Base-by-base conservation (phyloP, 1,139 yeast genomes). In the Saccharomyces hybrid region DNA sequence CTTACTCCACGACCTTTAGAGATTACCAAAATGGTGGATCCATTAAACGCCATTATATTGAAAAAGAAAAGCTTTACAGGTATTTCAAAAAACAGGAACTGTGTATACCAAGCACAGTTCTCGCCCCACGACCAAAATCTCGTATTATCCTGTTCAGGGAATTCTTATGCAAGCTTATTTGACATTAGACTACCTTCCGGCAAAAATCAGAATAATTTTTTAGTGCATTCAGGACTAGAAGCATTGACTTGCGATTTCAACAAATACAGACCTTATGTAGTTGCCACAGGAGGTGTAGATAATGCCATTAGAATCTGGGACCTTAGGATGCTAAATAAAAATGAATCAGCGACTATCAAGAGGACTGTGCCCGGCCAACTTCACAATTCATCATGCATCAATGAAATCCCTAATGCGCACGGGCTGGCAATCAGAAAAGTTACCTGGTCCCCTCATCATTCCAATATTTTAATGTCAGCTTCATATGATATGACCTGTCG, bases 401-500 rank as follows among this genome's bases (percentile, higher is more conserved):
- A 88, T 66, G 95, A 87, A 66, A 73, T 91, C 41, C 54, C 53
- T 8, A 74, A 84, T 38, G 97, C 96, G 4, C 98, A 91, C 69
- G 95, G 88, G 52, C 85, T 88, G 66, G 96, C 98, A 0, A 87
- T 93, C 4, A 73, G 96, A 55, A 82, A 82, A 64, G 83, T 90
- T 5, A 75, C 79, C 46, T 91, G 97, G 96, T 86, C 95, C 1
- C 98, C 98, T 1, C 97, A 91, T 70, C 76, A 78, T 53, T 80
- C 88, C 2, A 84, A 83, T 57, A 82, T 82, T 59, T 71, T 93
- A 49, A 70, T 91, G 57, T 82, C 89, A 53, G 82, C 90, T 4
- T 85, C 96, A 9, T 93, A 91, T 68, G 99, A 93, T 67, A 91
- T 91, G 96, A 87, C 95, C 0, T 85, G 89, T 47, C 74, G 91